Percentiles rank a stretch among this genome's conserved stretches.
Conservation (phyloP, 805 yeast genomes). For the Sugiyamaella smithiae region DNA sequence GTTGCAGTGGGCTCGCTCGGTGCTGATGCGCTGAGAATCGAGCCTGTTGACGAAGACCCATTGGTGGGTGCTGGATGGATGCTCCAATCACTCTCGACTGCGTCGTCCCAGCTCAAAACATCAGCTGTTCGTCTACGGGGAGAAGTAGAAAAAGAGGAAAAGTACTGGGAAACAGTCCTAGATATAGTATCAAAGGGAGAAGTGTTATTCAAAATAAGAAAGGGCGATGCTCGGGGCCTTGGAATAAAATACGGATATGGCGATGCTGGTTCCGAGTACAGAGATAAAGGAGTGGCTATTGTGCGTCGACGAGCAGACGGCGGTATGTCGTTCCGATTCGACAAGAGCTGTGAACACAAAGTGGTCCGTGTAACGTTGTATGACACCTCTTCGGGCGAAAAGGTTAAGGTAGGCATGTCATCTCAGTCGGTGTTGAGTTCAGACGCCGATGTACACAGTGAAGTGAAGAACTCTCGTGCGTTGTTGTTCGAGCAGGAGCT, state of each 20-base stretch:
- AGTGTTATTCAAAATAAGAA: constrained; percentile 63
- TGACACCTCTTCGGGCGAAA: constrained; percentile 33
- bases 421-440: constrained; percentile 4
- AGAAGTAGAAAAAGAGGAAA: constrained; percentile 59
- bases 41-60: constrained; percentile 32
- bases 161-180: constrained; percentile 60
- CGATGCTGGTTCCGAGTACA: constrained; percentile 80
- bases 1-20: constrained; percentile 72
- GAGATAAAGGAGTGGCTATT: constrained; percentile 73
- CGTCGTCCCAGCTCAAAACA: constrained; percentile 49
- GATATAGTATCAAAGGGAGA: constrained; percentile 48
- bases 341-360: constrained; percentile 40
- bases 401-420: constrained; percentile 21
- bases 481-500: constrained; percentile 86
- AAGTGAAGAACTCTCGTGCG: constrained; percentile 65
- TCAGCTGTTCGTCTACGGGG: constrained; percentile 51
- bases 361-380: constrained; percentile 59
- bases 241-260: constrained; percentile 90
- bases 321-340: constrained; percentile 41
- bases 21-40: constrained; percentile 31
- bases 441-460: constrained; percentile 43
- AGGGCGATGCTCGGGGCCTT: constrained; percentile 53
- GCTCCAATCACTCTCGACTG: constrained; percentile 58
- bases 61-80: constrained; percentile 80
- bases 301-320: constrained; percentile 53